Evolutionary conservation across 2,329 filamentous ascomycete species (phyloP), one percentile per base, ranked within the genome.

Genomic region (Trichoderma cornu-damae): DNA sequence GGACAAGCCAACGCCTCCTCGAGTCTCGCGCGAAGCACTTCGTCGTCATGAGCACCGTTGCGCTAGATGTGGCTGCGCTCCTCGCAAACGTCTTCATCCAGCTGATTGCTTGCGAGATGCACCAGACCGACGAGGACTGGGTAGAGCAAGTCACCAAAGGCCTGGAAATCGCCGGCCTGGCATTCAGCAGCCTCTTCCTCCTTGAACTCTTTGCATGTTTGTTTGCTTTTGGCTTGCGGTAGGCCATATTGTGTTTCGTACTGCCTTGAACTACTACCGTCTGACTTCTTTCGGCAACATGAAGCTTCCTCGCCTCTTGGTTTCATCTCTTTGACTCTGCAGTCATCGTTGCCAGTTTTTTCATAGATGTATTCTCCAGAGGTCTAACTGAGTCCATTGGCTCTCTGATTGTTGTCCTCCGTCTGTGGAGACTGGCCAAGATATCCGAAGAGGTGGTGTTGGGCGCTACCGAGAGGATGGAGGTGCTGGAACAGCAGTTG

Each of bases 361-460:
- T 81, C 28, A 74, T 88, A 54, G 85, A 88, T 63, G 70, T 88
- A 20, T 68, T 83, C 2, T 75, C 85, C 14, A 78, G 79, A 35
- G 85, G 85, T 43, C 70, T 81, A 1, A 70, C 82, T 5, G 82
- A 85, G 68, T 82, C 87, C 65, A 81, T 86, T 46, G 83, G 80
- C 1, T 86, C 83, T 0, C 73, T 89, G n/a, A 78, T 89, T 48
- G 77, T 89, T 26, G 76, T 87, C 3, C 72, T 89, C 43, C 81
- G 86, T 53, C 73, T 89, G 3, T 88, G 85, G 82, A 78, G 86
- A 14, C 78, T 89, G 43, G 82, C 87, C 67, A 87, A 88, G 73
- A 86, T 88, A 51, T 81, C 87, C 6, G 84, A 89, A 65, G 86
- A 89, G 69, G 75, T 88, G 60, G 80, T 80, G 28, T 77, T 85